A percentile compares a stretch with the other conserved stretches of the same genome.
These are phyloP conservation scores for Neophaeococcomyces aloes DNA, from an alignment of 2,329 filamentous ascomycete genomes.

Conservation along the genomic window DNA sequence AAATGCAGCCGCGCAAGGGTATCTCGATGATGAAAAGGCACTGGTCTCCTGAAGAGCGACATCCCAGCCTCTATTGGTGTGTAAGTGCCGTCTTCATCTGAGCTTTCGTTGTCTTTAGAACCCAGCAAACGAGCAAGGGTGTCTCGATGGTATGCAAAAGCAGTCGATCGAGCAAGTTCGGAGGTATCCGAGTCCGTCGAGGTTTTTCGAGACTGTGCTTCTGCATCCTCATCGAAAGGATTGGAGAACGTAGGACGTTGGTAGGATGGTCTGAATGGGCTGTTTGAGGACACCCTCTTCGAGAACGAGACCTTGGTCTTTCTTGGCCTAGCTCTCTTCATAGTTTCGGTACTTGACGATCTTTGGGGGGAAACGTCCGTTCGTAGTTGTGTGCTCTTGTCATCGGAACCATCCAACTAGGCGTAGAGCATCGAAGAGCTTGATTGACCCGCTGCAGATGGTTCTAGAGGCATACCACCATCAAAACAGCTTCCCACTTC, in stretches of 20 bases:
- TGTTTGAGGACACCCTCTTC: neutral
- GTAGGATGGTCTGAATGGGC: neutral
- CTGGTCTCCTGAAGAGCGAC: conserved; percentile 12
- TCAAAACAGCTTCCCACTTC: too few relatives aligned
- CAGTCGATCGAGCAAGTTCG: conserved; percentile 13
- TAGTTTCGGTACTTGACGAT: too few relatives aligned
- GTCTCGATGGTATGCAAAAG: conserved; percentile 21
- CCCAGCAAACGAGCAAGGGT: conserved; percentile 17
- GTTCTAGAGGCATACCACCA: too few relatives aligned
- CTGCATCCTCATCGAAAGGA: conserved; percentile 1
- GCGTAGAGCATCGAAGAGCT: too few relatives aligned
- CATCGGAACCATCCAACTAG: too few relatives aligned
- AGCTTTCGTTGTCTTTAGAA: neutral
- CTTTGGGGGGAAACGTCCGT: too few relatives aligned
- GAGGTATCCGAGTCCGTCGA: neutral
- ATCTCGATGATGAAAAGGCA: conserved; percentile 19
- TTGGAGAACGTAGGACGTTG: neutral
- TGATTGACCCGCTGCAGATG: too few relatives aligned
- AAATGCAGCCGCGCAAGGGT: conserved; percentile 18
- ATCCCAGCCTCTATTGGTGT: neutral
- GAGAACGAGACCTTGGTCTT: too few relatives aligned
- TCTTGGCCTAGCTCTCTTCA: too few relatives aligned
- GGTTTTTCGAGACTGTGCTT: neutral
- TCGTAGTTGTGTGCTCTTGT: too few relatives aligned
- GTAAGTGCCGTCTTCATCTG: neutral